Conservation (phyloP, 306 rosid genomes). For the Rosa multiflora region DNA sequence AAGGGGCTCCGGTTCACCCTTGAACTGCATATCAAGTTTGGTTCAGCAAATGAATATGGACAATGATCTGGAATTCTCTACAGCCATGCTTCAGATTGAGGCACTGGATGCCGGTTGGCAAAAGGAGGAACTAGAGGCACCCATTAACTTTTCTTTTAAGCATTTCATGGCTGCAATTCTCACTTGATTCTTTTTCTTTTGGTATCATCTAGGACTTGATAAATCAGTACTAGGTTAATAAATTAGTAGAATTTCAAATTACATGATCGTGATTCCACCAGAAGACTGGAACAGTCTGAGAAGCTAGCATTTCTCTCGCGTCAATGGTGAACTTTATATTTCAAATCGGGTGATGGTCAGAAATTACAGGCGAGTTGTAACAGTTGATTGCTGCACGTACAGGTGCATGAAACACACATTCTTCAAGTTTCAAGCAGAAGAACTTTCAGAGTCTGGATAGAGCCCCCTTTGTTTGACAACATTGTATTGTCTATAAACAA, state of each 20-base stretch:
- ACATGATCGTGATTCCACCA: too few species aligned
- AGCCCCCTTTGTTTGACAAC: neutral
- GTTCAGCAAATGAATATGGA: slow-evolving; percentile 91
- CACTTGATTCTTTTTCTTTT: slow-evolving; percentile 29
- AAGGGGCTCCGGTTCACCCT: slow-evolving; percentile 92
- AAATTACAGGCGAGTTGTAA: slow-evolving; percentile 20
- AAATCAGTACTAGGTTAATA: neutral
- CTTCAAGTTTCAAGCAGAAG: neutral
- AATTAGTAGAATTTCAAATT: slow-evolving; percentile 25
- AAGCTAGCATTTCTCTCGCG: slow-evolving; percentile 16
- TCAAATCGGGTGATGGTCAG: too few species aligned
- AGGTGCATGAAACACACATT: too few species aligned
- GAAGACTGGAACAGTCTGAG: too few species aligned
- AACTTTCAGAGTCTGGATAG: neutral
- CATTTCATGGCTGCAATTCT: slow-evolving; percentile 29
- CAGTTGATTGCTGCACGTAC: too few species aligned
- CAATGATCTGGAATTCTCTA: slow-evolving; percentile 79
- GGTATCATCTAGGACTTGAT: slow-evolving; percentile 41
- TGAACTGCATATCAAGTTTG: slow-evolving; percentile 83
- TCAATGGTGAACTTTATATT: too few species aligned
- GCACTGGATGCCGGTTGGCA: slow-evolving; percentile 66
- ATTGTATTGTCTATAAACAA: too few species aligned
- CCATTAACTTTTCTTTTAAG: neutral
- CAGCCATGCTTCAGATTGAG: slow-evolving; percentile 58
- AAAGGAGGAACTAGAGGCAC: slow-evolving; percentile 45